Evolutionary conservation across 108 stramenopile species (phyloP), one percentile per base, ranked within the genome.

Genomic region (Fragilariopsis cylindrus): DNA sequence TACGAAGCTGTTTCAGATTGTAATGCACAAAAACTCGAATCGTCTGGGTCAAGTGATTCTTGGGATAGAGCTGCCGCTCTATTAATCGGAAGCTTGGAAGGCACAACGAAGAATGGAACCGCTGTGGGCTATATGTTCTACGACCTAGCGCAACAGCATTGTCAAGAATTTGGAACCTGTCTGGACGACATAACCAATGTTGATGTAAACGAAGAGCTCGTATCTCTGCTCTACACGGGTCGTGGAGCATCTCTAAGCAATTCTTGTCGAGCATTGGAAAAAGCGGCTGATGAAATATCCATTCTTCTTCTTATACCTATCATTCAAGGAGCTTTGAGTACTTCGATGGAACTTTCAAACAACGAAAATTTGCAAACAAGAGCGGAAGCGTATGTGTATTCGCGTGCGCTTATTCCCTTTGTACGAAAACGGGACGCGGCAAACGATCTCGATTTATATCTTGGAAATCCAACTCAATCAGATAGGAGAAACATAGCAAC

Each of bases 1-100:
- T 85, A 88, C 66, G 83, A 82, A 19, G 76, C 94, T 42, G 47
- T 88, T 3, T 72, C 78, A 41, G 81, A 75, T 54, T 95, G 94
- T 73, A 69, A 56, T 40, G 40, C 43, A 52, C 67, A 57, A 42
- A 5, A 45, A 11, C n/a, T 11, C 21, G 9, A 48, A 6, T 60
- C 72, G 1, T 64, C 75, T 9, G 78, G 69, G 13, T 39, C 60
- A 11, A 69, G 43, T 7, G 74, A 85, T 56, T 8, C 13, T n/a
- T 83, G 85, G 74, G 91, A 92, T 75, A 63, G 60, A 48, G 91
- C 85, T 30, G 90, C 87, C n/a, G 90, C 91, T n/a, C 79, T 82
- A 52, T 60, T 88, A 47, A 80, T 85, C 52, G 94, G 94, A 50
- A 82, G 78, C 40, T 57, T 91, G 41, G 89, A 94, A 77, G 91